phyloP scores from a whole-genome alignment of 257 asterid genomes.

The Vinca minor region DNA sequence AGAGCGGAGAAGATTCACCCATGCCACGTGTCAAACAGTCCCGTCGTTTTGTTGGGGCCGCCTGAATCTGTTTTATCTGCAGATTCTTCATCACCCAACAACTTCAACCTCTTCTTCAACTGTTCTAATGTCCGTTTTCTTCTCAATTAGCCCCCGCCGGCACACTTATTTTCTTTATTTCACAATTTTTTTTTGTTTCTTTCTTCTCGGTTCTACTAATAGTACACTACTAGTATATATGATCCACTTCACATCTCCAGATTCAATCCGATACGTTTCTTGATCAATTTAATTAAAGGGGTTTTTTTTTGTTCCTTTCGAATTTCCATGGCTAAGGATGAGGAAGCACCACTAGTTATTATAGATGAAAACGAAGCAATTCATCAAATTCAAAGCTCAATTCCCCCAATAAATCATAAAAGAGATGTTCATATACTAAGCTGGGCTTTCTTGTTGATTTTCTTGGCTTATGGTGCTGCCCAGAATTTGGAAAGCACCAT shows the following conservation, averaged over 20 bases:
- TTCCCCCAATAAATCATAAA: slow-evolving; percentile 37
- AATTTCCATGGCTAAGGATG: slow-evolving; percentile 52
- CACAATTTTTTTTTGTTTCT: background rate
- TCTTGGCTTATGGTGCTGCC: slow-evolving; percentile 91
- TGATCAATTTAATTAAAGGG: background rate
- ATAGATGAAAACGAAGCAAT: too few relatives aligned
- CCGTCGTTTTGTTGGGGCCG: too few relatives aligned
- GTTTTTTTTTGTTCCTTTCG: background rate
- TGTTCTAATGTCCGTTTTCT: slow-evolving; percentile 12
- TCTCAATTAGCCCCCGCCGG: slow-evolving; percentile 7
- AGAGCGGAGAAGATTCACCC: too few relatives aligned
- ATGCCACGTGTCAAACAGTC: too few relatives aligned
- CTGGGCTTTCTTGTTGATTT: slow-evolving; percentile 75
- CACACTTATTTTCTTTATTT: background rate
- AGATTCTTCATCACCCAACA: slow-evolving; percentile 1
- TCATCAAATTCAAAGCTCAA: slow-evolving; percentile 11
- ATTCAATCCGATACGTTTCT: too few relatives aligned
- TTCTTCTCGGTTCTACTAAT: slow-evolving; percentile 11
- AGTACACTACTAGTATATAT: too few relatives aligned
- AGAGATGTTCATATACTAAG: slow-evolving; percentile 67
- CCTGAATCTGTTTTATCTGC: background rate
- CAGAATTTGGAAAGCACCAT: slow-evolving; percentile 97
- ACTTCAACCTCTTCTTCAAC: background rate
- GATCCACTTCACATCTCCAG: too few relatives aligned
- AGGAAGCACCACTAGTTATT: slow-evolving; percentile 51